These are phyloP conservation scores for Nannochloris sp. DNA, from an alignment of 139 green algal genomes.

Conservation along the genomic window DNA sequence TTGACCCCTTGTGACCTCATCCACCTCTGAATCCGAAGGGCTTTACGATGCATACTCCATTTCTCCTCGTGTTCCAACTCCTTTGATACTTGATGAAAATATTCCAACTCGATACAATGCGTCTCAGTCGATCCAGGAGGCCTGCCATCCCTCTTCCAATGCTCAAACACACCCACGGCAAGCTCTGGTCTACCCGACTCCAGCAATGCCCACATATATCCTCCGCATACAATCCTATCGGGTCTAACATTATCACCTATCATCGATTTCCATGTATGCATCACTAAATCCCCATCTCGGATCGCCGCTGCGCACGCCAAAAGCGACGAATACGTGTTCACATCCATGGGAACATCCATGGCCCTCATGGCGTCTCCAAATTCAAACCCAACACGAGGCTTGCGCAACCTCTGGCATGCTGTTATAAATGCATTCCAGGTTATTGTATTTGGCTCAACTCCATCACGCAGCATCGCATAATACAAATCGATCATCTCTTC, in stretches of 20 bases:
- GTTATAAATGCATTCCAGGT: slow-evolving; percentile 11
- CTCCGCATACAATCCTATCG: slow-evolving; percentile 3
- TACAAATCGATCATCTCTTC: slow-evolving; percentile 6
- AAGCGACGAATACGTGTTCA: slow-evolving; percentile 2
- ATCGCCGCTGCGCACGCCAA: slow-evolving; percentile 3
- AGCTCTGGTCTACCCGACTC: background rate
- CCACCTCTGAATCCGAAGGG: slow-evolving; percentile 6
- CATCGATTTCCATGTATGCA: slow-evolving; percentile 5
- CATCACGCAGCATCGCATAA: slow-evolving; percentile 11
- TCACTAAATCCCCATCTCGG: background rate
- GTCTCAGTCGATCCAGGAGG: slow-evolving; percentile 9
- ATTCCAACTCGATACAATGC: background rate
- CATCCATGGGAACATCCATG: background rate
- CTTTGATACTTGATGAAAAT: background rate
- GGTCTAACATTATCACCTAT: background rate
- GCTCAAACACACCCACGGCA: slow-evolving; percentile 2
- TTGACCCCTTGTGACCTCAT: slow-evolving; percentile 4
- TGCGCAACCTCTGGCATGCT: background rate
- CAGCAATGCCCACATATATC: slow-evolving; percentile 12
- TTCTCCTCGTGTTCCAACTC: background rate
- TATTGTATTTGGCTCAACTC: slow-evolving; percentile 3
- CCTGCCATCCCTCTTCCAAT: slow-evolving; percentile 2
- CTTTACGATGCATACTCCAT: slow-evolving; percentile 2
- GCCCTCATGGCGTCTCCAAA: slow-evolving; percentile 8
- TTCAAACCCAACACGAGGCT: background rate